Base-by-base conservation (phyloP, 129 eudicot species). In the Solidago caesia region DNA sequence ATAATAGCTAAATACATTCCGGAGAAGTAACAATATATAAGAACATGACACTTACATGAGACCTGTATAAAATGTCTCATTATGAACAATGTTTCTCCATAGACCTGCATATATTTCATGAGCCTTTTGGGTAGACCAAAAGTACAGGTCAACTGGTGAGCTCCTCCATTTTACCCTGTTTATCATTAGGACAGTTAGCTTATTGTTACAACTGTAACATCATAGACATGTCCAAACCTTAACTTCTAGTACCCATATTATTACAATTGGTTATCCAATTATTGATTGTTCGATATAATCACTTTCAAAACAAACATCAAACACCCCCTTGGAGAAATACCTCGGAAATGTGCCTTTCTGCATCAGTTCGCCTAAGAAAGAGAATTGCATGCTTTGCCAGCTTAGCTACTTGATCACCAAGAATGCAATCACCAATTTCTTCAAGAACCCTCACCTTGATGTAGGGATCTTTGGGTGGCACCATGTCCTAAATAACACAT, bases 401-500 rank as follows among this genome's bases (percentile, higher is more conserved):
- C 82, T 87, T 95, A 62, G 96, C 88, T 39, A 56, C 72, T 53
- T 89, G 96, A 82, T 91, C 97, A 51, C 92, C 77, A 13, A 95
- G 85, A 44, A 74, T 85, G 72, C 88, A 84, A 21, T 82, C 83
- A 68, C 99, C 99, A 3, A 95, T 89, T 69, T 95, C 96, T 72
- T 91, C 97, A 26, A 95, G 85, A 49, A 95, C 99, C 78, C 99
- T 82, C 83, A 95, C 99, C 81, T 95, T 91, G 66, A 95, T 87
- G 88, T 89, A 95, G 16, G 99, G 97, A 91, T 95, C 99, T 75
- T 91, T 95, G 4, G 97, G 99, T 72, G 99, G 99, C 63, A 89
- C 87, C 92, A 82, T 91, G 79, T 95, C 99, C 99, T 95, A 73
- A 3, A 56, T 74, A 74, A 74, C 64, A 76, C 47, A 43, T 21